Percentiles rank a stretch among this genome's conserved stretches.
Evolutionary conservation across 2,329 filamentous ascomycete species (phyloP).

Genomic region (Apiospora arundinis): DNA sequence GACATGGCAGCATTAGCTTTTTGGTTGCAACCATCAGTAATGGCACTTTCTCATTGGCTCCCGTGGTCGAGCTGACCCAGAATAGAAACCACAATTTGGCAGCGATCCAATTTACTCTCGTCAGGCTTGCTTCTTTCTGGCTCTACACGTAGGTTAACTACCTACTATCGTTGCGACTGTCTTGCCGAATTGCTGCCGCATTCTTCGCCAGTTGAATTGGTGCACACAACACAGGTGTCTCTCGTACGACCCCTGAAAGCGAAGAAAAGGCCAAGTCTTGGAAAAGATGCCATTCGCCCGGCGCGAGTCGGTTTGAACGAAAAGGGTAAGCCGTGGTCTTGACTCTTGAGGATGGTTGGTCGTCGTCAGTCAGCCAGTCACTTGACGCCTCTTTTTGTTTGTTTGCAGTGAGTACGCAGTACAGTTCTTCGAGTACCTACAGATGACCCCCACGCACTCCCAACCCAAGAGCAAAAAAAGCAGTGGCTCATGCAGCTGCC

Average conservation of each 20-base stretch:
- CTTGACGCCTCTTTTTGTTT: background rate
- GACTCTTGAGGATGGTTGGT: background rate
- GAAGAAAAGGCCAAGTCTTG: conserved; percentile 5
- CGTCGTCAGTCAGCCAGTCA: background rate
- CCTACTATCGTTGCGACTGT: background rate
- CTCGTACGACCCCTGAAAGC: background rate
- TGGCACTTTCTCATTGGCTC: background rate
- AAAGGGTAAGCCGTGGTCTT: background rate
- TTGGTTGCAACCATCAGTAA: background rate
- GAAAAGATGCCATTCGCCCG: conserved; percentile 4
- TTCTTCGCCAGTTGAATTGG: background rate
- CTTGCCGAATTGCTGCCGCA: background rate
- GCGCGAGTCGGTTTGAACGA: background rate
- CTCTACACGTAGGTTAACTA: too few relatives aligned
- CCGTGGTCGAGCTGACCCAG: background rate
- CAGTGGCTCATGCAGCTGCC: conserved; percentile 9
- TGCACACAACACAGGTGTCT: background rate
- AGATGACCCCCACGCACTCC: conserved; percentile 8
- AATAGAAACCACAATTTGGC: background rate
- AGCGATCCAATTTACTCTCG: background rate
- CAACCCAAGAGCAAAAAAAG: background rate
- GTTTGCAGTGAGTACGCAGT: background rate
- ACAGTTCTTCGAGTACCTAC: background rate
- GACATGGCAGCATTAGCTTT: conserved; percentile 4
- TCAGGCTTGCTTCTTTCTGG: background rate